phyloP scores from a whole-genome alignment of 345 rosid genomes.

The Bruguiera gymnorhiza region DNA sequence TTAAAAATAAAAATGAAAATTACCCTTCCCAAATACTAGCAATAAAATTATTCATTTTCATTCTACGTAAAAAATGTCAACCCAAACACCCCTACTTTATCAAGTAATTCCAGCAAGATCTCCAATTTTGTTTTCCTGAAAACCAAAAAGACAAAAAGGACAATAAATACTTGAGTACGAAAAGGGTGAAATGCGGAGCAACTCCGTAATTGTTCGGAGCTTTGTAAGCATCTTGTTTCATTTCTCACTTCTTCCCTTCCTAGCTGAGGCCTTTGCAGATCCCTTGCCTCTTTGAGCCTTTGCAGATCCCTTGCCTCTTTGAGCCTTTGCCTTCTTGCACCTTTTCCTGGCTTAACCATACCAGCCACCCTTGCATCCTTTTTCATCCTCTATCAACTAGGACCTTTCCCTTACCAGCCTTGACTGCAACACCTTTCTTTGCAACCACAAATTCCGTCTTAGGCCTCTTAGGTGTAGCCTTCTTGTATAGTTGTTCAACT shows the following conservation, averaged over 20 bases:
- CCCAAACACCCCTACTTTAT: background rate
- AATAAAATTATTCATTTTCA: too few relatives aligned
- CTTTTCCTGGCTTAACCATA: conserved; percentile 49
- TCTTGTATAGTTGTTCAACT: conserved; percentile 85
- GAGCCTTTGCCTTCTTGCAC: conserved; percentile 42
- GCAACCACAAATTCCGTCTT: conserved; percentile 81
- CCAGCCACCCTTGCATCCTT: conserved; percentile 61
- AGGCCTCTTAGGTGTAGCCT: conserved; percentile 64
- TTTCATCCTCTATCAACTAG: conserved; percentile 88
- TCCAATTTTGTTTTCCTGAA: too few relatives aligned
- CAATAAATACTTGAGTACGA: too few relatives aligned
- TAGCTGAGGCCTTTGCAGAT: conserved; percentile 30
- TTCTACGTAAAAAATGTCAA: too few relatives aligned
- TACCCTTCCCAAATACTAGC: too few relatives aligned
- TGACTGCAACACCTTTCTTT: conserved; percentile 85
- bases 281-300: too few relatives aligned
- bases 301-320: conserved; percentile 37
- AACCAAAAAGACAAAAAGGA: too few relatives aligned
- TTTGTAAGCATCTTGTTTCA: conserved; percentile 28
- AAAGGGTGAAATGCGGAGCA: too few relatives aligned
- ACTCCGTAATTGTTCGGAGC: too few relatives aligned
- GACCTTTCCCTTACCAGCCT: conserved; percentile 78
- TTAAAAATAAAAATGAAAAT: too few relatives aligned
- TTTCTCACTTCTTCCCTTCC: conserved; percentile 44
- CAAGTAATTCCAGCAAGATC: too few relatives aligned